These are phyloP conservation scores for Thecaphora thlaspeos DNA, from an alignment of 1,284 basidiomycete species.

Conservation along the genomic window DNA sequence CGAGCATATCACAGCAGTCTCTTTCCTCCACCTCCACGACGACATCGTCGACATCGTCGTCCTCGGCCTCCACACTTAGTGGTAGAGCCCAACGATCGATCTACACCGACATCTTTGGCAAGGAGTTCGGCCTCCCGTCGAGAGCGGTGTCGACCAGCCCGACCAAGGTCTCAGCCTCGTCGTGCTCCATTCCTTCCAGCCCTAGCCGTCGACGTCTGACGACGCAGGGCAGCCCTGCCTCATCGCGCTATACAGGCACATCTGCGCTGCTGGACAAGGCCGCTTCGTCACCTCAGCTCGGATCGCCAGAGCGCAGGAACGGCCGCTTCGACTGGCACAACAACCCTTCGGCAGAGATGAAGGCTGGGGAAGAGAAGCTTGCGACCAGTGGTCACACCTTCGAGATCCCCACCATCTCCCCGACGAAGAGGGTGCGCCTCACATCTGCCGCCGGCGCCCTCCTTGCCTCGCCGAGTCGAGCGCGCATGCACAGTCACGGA, in stretches of 20 bases:
- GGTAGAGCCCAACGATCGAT: constrained; percentile 14
- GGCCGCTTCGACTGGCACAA: constrained; percentile 37
- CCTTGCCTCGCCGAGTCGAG: constrained; percentile 7
- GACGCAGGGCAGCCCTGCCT: neutral
- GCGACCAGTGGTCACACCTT: constrained; percentile 7
- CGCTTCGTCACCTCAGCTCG: constrained; percentile 36
- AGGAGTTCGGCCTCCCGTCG: constrained; percentile 15
- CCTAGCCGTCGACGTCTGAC: constrained; percentile 1
- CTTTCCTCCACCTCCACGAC: too few species aligned
- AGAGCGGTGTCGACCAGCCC: too few species aligned
- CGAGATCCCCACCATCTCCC: constrained; percentile 20
- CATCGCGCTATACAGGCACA: constrained; percentile 4
- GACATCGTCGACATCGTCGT: constrained; percentile 16
- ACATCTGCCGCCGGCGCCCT: neutral
- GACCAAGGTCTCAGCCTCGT: too few species aligned
- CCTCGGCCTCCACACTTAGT: constrained; percentile 2
- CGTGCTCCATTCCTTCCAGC: constrained; percentile 3
- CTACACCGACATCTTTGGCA: constrained; percentile 34
- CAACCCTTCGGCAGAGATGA: constrained; percentile 34
- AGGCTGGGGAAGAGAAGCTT: constrained; percentile 17
- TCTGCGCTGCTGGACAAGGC: constrained; percentile 19
- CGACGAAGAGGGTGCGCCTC: constrained; percentile 8
- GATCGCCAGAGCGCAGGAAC: constrained; percentile 33
- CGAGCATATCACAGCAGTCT: too few species aligned
- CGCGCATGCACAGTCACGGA: constrained; percentile 24